Base-by-base conservation (phyloP, 139 green algal species). In the Diplosphaera chodatii region DNA sequence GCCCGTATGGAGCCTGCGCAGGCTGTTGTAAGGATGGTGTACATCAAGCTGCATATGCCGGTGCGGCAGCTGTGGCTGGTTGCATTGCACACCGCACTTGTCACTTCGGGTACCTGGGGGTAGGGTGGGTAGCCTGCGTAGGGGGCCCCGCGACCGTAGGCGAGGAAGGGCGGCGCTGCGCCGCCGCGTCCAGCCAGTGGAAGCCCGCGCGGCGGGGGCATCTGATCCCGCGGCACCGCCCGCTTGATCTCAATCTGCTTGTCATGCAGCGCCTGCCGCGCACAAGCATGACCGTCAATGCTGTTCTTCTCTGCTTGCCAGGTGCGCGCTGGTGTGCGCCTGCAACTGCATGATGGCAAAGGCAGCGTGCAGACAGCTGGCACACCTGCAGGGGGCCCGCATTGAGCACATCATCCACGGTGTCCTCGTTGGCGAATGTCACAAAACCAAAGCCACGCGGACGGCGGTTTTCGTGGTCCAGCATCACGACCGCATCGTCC, bases 381-480 rank as follows among this genome's bases (percentile, higher is more conserved):
- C 48, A 23, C 48, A 59, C 48, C 48, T 59, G 48, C 16, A 59
- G 48, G 22, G 48, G 48, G 48, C 48, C 48, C 3, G 48, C 48
- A 59, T 59, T 40, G 68, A 97, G 92, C 31, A 98, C 87, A 31
- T 78, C 77, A 41, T 97, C 92, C 5, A 98, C 91, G 1, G 88
- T 74, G 23, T 94, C 87, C 74, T 98, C 94, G n/a, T 84, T 75
- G 28, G 80, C 80, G 65, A 96, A 99, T 10, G 90, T 98, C 29
- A 99, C 87, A 70, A 99, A 99, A 22, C 94, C 94, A 81, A 98
- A 98, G 22, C 94, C 94, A 21, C 94, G 83, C 0, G 94, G 92
- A 25, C 93, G 82, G 70, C 90, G 90, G 77, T 92, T 97, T 32
- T 94, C 90, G 67, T 97, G 92, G 80, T 98, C 94, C 75, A 96